A percentile compares a stretch with the other conserved stretches of the same genome.
Evolutionary conservation across 2,329 filamentous ascomycete genomes (phyloP).

Genomic region (Stachybotrys echinatus): DNA sequence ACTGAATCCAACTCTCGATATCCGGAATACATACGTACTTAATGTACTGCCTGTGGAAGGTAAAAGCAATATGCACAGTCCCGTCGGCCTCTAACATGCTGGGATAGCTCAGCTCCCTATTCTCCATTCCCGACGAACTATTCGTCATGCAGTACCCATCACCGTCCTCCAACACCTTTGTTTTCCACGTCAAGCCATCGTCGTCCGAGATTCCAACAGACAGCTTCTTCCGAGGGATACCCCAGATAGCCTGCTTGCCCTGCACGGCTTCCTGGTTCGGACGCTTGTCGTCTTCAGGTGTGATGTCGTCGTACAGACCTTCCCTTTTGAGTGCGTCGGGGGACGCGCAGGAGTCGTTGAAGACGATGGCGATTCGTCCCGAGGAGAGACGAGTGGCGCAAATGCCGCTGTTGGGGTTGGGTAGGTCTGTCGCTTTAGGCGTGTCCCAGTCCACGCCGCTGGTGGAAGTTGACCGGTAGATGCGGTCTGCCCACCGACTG

Average conservation of each 20-base stretch:
- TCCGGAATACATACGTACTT: conserved; percentile 28
- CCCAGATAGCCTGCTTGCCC: conserved; percentile 36
- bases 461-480: conserved; percentile 33
- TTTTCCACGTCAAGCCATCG: conserved; percentile 29
- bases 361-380: conserved; percentile 29
- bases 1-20: conserved; percentile 16
- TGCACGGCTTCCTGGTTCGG: conserved; percentile 28
- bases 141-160: conserved; percentile 41
- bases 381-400: conserved; percentile 30
- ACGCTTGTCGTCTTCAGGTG: conserved; percentile 30
- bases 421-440: conserved; percentile 26
- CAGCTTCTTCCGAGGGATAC: conserved; percentile 29
- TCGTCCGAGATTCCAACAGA: conserved; percentile 29
- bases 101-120: conserved; percentile 37
- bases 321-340: conserved; percentile 25
- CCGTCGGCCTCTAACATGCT: conserved; percentile 29
- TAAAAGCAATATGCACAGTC: conserved; percentile 32
- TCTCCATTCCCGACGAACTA: conserved; percentile 32
- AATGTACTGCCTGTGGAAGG: conserved; percentile 35
- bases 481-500: conserved; percentile 37
- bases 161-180: conserved; percentile 33
- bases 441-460: conserved; percentile 32
- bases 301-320: conserved; percentile 39
- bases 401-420: conserved; percentile 38
- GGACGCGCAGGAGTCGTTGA: conserved; percentile 31